Conservation (phyloP, 2,329 filamentous ascomycete species). For the Botrytis galanthina region DNA sequence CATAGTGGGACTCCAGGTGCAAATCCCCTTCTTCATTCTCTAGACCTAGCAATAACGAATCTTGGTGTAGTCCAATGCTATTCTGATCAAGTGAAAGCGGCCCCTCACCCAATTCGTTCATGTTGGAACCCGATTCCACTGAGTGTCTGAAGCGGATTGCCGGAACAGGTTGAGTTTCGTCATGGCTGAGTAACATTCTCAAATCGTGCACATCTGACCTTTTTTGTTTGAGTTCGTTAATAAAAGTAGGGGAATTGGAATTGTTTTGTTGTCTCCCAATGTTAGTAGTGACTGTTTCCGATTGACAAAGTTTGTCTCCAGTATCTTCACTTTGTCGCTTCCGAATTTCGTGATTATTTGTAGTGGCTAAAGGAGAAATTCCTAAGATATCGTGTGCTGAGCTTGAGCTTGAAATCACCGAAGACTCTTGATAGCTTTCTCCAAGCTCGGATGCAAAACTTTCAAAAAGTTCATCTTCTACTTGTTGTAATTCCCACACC, state of each 20-base stretch:
- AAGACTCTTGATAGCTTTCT: constrained; percentile 20
- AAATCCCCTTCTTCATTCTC: no score
- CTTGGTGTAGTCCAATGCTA: background rate
- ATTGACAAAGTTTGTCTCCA: background rate
- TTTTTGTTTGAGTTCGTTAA: background rate
- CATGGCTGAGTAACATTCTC: no score
- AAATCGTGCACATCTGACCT: background rate
- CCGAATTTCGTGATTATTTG: background rate
- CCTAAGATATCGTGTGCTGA: background rate
- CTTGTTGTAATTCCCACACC: constrained; percentile 28
- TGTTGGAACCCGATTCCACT: background rate
- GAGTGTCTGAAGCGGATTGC: background rate
- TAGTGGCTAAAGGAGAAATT: background rate
- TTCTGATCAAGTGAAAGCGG: background rate
- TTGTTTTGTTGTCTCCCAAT: no score
- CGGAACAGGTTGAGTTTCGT: background rate
- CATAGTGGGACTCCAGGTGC: background rate
- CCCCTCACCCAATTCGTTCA: background rate
- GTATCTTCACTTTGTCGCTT: background rate
- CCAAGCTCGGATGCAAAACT: constrained; percentile 27
- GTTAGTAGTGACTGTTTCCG: background rate
- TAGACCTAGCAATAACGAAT: constrained; percentile 1
- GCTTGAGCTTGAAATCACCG: background rate
- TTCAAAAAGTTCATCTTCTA: constrained; percentile 24
- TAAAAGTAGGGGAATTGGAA: background rate